Base-by-base conservation (phyloP, 306 rosid genomes). In the Sindora glabra region DNA sequence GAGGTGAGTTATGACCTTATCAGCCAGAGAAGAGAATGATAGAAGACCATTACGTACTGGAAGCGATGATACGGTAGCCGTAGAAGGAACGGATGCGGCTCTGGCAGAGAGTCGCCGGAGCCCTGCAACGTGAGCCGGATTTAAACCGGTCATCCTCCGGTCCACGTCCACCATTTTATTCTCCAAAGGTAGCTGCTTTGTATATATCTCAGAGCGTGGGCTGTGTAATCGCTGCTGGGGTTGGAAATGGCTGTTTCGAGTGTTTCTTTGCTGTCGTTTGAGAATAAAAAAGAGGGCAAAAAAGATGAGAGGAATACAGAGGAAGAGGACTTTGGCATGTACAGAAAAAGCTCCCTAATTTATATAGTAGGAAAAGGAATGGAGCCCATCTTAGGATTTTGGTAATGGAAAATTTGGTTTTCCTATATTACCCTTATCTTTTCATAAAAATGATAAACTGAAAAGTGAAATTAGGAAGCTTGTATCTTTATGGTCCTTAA, bases 141-240 rank as follows among this genome's bases (percentile, higher is more conserved):
- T 94, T 4, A 89, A 86, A 53, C 97, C 95, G 77, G 94, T 56
- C 89, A 94, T 89, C 53, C 99, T 82, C 74, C 94, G 89, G 82
- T 86, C 99, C 18, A 94, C 97, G 82, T 94, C 99, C n/a, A 94
- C 99, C 99, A 94, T 94, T 57, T n/a, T n/a, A n/a, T n/a, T n/a
- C n/a, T n/a, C n/a, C n/a, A n/a, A n/a, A 6, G 8, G 22, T 8
- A 13, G 34, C 10, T 12, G 29, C n/a, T 34, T 24, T 5, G n/a
- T n/a, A n/a, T n/a, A n/a, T n/a, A n/a, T n/a, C n/a, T n/a, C n/a
- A n/a, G n/a, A n/a, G n/a, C n/a, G n/a, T n/a, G n/a, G n/a, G n/a
- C n/a, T n/a, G n/a, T n/a, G n/a, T n/a, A n/a, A n/a, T n/a, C n/a
- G n/a, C n/a, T n/a, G n/a, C n/a, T n/a, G n/a, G n/a, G n/a, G n/a